Conservation (phyloP, 2,329 filamentous ascomycete genomes). For the Fusarium heterosporum region DNA sequence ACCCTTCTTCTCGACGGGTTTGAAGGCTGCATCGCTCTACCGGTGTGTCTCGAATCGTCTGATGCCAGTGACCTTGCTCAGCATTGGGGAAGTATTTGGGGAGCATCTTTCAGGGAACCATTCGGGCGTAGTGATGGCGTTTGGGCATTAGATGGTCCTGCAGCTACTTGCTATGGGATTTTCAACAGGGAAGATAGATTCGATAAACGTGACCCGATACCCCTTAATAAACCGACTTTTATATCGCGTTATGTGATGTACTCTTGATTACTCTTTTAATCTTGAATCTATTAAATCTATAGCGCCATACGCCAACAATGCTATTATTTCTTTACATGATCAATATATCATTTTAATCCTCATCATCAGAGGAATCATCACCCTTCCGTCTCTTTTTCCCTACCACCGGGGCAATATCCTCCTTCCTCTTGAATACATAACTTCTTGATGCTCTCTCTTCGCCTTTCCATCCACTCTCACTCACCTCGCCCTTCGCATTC, state of each 20-base stretch:
- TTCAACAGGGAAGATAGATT: not conserved
- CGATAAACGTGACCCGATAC: constrained; percentile 10
- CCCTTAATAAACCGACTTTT: constrained; percentile 8
- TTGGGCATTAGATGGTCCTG: not conserved
- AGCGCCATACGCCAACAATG: constrained; percentile 28
- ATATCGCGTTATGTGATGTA: not conserved
- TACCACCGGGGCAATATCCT: constrained; percentile 54
- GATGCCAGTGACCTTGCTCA: constrained; percentile 12
- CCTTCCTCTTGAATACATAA: constrained; percentile 72
- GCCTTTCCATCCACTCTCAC: constrained; percentile 57
- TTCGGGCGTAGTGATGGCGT: not conserved
- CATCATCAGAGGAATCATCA: constrained; percentile 53
- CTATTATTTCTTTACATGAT: not conserved
- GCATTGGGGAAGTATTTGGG: constrained; percentile 16
- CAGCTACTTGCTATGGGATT: not conserved
- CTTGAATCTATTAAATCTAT: not conserved
- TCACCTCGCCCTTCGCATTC: constrained; percentile 59
- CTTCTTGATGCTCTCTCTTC: constrained; percentile 64
- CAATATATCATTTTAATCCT: constrained; percentile 31
- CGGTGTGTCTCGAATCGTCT: constrained; percentile 6
- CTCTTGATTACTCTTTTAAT: not conserved
- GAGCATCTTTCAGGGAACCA: constrained; percentile 6
- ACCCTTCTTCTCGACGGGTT: constrained; percentile 11
- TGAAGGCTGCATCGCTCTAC: constrained; percentile 10
- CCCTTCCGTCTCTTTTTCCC: constrained; percentile 48